These are phyloP conservation scores for Pinus albicaulis DNA, from an alignment of 75 land plant genomes.

Conservation along the genomic window DNA sequence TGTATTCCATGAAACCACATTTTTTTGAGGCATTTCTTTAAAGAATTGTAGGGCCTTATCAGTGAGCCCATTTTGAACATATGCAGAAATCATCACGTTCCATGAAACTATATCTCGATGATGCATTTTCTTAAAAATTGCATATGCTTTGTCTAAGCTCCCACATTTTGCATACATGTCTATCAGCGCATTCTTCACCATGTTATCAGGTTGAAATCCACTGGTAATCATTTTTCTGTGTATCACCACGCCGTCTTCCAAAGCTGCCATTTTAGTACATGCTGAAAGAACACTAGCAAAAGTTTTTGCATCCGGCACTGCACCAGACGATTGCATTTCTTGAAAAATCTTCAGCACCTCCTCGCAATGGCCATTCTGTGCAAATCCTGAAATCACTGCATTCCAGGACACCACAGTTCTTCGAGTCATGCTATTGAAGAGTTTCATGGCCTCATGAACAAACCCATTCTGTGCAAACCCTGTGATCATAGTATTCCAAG, in stretches of 20 bases:
- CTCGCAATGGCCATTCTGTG: too few relatives aligned
- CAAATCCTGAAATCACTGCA: too few relatives aligned
- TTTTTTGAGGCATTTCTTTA: conserved; percentile 24
- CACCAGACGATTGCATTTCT: too few relatives aligned
- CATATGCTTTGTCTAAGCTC: conserved; percentile 9
- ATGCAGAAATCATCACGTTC: conserved; percentile 23
- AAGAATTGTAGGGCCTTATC: conserved; percentile 20
- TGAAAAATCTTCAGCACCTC: too few relatives aligned
- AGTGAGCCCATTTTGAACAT: not conserved
- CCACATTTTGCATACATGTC: conserved; percentile 73
- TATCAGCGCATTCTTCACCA: conserved; percentile 48
- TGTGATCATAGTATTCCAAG: too few relatives aligned
- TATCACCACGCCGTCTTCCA: conserved; percentile 21
- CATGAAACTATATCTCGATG: conserved; percentile 18
- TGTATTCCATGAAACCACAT: conserved; percentile 32
- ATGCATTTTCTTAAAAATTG: conserved; percentile 16
- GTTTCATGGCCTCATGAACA: too few relatives aligned
- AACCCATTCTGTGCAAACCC: too few relatives aligned
- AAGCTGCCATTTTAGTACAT: not conserved
- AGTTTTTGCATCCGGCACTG: too few relatives aligned
- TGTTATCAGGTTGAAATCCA: conserved; percentile 34
- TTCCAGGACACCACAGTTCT: too few relatives aligned
- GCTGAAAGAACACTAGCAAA: too few relatives aligned
- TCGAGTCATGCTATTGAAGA: too few relatives aligned
- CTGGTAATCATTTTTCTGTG: conserved; percentile 37